These are phyloP conservation scores for Sparassis latifolia DNA, from an alignment of 1,284 basidiomycete genomes.

Conservation along the genomic window DNA sequence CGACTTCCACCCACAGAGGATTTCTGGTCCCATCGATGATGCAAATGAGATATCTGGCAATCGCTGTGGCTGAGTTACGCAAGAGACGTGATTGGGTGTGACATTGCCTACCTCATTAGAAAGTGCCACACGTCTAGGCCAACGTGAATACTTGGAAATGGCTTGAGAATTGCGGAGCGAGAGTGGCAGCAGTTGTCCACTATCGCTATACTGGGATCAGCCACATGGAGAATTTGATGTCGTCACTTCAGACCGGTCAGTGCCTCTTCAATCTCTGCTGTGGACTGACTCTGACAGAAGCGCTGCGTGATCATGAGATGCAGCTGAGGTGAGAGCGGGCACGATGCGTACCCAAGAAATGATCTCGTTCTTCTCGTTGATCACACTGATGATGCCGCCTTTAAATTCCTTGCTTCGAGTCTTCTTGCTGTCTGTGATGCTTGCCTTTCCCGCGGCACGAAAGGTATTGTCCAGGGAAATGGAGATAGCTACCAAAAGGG, in stretches of 20 bases:
- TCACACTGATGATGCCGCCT: constrained; percentile 12
- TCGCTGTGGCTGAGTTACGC: not conserved
- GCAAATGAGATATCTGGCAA: not conserved
- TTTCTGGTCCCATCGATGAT: not conserved
- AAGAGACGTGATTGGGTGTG: not conserved
- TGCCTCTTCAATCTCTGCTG: not conserved
- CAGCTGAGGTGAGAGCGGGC: constrained; percentile 1
- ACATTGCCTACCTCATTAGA: constrained; percentile 9
- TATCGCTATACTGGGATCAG: constrained; percentile 12
- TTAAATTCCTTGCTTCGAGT: constrained; percentile 3
- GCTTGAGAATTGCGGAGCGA: constrained; percentile 5
- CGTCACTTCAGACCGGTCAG: not conserved
- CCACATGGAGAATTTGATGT: constrained; percentile 7
- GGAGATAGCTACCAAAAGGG: not conserved
- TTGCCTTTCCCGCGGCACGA: constrained; percentile 31
- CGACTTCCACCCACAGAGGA: constrained; percentile 4
- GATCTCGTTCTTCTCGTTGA: constrained; percentile 18
- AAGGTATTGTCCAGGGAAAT: constrained; percentile 21
- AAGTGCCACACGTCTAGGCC: constrained; percentile 14
- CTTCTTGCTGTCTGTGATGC: constrained; percentile 1
- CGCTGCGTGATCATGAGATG: not conserved
- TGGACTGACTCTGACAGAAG: not conserved
- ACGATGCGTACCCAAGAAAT: constrained; percentile 7
- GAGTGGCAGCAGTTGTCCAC: constrained; percentile 22
- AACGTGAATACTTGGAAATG: constrained; percentile 6